Conservation (phyloP, 768 basidiomycete species). For the Neoboletus subvelutipes region DNA sequence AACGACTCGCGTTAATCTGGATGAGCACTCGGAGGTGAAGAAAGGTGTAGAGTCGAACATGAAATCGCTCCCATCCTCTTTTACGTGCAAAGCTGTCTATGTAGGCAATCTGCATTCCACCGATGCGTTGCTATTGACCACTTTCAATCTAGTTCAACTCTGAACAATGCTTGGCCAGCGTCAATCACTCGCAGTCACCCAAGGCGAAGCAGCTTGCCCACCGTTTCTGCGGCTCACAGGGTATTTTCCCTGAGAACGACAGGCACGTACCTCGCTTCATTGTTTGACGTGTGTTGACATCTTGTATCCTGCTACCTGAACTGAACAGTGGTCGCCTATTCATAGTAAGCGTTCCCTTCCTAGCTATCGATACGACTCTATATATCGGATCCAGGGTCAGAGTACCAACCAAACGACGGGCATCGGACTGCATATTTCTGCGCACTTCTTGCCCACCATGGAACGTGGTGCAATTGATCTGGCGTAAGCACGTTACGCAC, state of each 20-base stretch:
- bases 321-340: conserved; percentile 12
- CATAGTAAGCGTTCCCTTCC: conserved; percentile 4
- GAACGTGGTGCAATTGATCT: conserved; percentile 91
- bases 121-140: not conserved
- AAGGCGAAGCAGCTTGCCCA: not conserved
- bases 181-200: not conserved
- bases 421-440: conserved; percentile 56
- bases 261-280: not conserved
- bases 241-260: conserved; percentile 3
- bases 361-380: not conserved
- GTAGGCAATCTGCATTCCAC: not conserved
- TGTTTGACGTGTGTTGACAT: not conserved
- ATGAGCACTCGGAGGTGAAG: conserved; percentile 4
- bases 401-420: conserved; percentile 92
- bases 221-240: conserved; percentile 3
- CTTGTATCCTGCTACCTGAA: too few relatives aligned
- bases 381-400: conserved; percentile 57
- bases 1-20: not conserved
- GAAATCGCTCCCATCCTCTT: conserved; percentile 9
- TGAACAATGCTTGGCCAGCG: not conserved
- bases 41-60: conserved; percentile 7
- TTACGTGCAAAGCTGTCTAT: conserved; percentile 11
- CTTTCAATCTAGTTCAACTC: conserved; percentile 9
- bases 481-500: conserved; percentile 48
- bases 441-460: conserved; percentile 91